These are phyloP conservation scores for Monilinia vaccinii-corymbosi DNA, from an alignment of 2,329 filamentous ascomycete species.

Conservation along the genomic window DNA sequence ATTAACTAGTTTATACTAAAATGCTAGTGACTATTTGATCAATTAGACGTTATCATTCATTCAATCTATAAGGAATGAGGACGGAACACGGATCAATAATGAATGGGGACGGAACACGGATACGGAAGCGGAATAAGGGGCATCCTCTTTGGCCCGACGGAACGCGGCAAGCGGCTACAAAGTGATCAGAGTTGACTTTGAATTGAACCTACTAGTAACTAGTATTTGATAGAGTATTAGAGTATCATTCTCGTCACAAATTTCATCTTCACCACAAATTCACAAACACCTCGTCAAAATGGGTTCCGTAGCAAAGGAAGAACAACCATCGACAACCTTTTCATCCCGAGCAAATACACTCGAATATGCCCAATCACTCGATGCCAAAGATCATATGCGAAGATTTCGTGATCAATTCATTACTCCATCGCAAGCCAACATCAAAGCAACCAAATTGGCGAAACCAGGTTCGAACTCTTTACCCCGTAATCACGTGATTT, in stretches of 20 bases:
- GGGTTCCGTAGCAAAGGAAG: constrained; percentile 23
- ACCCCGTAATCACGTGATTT: constrained; percentile 1
- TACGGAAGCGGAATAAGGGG: constrained; percentile 13
- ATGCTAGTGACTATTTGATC: no score
- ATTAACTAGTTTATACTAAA: no score
- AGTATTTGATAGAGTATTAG: no score
- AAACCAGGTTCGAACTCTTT: constrained; percentile 6
- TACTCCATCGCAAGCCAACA: constrained; percentile 64
- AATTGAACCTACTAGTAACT: no score
- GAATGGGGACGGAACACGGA: constrained; percentile 4
- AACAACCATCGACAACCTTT: constrained; percentile 32
- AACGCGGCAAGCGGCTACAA: constrained; percentile 6
- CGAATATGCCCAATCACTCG: constrained; percentile 45
- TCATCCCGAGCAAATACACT: constrained; percentile 35
- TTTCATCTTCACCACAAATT: background rate
- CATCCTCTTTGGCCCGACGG: background rate
- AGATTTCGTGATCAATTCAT: constrained; percentile 62
- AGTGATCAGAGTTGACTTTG: background rate
- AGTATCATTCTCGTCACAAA: background rate
- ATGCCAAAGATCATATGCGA: constrained; percentile 50
- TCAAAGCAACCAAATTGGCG: constrained; percentile 49
- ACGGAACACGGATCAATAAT: background rate
- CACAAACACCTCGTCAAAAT: constrained; percentile 11
- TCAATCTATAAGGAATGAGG: background rate
- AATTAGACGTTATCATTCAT: no score